Percentiles rank a stretch among this genome's conserved stretches.
Conservation (phyloP, 2,329 filamentous ascomycete genomes). For the Neonectria punicea region DNA sequence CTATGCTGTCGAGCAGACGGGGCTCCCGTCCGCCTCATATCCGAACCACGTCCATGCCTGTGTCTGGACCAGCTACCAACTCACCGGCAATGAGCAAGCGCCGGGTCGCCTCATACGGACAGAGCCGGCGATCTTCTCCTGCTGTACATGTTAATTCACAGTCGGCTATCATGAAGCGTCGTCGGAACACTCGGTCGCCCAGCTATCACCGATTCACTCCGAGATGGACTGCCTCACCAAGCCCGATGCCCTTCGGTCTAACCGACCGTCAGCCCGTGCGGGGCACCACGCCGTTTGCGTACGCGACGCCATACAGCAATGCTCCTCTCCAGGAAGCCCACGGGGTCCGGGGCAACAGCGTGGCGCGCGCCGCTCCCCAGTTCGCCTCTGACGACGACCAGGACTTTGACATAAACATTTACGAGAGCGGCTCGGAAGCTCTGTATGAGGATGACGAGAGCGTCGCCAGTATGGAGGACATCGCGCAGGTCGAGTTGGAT, state of each 20-base stretch:
- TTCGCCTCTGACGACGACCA: conserved; percentile 52
- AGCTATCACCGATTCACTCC: conserved; percentile 65
- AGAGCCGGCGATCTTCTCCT: conserved; percentile 48
- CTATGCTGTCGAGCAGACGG: conserved; percentile 52
- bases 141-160: conserved; percentile 40
- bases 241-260: conserved; percentile 51
- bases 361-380: conserved; percentile 40
- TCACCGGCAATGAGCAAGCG: conserved; percentile 56
- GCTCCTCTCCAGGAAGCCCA: conserved; percentile 59
- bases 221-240: conserved; percentile 63
- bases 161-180: conserved; percentile 56
- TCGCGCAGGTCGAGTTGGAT: conserved; percentile 39
- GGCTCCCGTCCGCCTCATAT: conserved; percentile 59
- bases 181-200: conserved; percentile 69
- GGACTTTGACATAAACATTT: conserved; percentile 50
- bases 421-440: conserved; percentile 50
- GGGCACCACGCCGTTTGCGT: conserved; percentile 71
- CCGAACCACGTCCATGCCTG: conserved; percentile 65
- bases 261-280: conserved; percentile 51
- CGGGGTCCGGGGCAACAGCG: conserved; percentile 43
- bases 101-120: conserved; percentile 57
- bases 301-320: conserved; percentile 79
- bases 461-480: conserved; percentile 39
- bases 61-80: conserved; percentile 48
- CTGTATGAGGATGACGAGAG: conserved; percentile 44